Percentiles rank a stretch among this genome's conserved stretches.
phyloP scores from a whole-genome alignment of 768 basidiomycete genomes.

The Tylopilus rubrobrunneus region DNA sequence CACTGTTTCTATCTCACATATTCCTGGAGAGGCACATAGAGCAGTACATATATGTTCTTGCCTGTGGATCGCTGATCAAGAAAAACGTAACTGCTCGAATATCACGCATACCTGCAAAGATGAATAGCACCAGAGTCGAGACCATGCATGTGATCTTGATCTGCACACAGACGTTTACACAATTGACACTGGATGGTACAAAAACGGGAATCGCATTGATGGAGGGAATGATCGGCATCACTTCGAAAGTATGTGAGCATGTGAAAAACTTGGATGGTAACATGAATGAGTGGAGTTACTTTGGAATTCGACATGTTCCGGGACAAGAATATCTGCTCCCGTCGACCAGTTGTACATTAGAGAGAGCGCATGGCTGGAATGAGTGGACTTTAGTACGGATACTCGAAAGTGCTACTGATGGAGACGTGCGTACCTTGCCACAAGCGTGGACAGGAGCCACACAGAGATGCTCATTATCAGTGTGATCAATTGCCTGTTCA shows the following conservation, averaged over 20 bases:
- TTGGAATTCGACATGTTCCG: constrained; percentile 39
- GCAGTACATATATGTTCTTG: constrained; percentile 48
- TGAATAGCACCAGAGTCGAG: neutral
- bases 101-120: constrained; percentile 5
- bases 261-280: neutral
- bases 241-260: constrained; percentile 28
- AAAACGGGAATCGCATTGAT: constrained; percentile 47
- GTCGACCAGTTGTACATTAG: constrained; percentile 26
- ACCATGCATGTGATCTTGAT: constrained; percentile 11
- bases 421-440: constrained; percentile 38
- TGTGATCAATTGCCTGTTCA: constrained; percentile 43
- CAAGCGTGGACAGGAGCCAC: constrained; percentile 52
- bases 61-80: constrained; percentile 27
- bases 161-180: constrained; percentile 51
- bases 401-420: too few species aligned
- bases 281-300: constrained; percentile 24
- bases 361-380: constrained; percentile 41
- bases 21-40: constrained; percentile 44
- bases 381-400: neutral
- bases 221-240: constrained; percentile 40
- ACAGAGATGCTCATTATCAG: constrained; percentile 49
- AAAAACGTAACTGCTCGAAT: neutral
- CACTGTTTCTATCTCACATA: constrained; percentile 55
- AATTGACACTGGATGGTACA: constrained; percentile 55
- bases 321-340: constrained; percentile 38